Conservation (phyloP, 306 rosid species). For the Fragaria ananassa region DNA sequence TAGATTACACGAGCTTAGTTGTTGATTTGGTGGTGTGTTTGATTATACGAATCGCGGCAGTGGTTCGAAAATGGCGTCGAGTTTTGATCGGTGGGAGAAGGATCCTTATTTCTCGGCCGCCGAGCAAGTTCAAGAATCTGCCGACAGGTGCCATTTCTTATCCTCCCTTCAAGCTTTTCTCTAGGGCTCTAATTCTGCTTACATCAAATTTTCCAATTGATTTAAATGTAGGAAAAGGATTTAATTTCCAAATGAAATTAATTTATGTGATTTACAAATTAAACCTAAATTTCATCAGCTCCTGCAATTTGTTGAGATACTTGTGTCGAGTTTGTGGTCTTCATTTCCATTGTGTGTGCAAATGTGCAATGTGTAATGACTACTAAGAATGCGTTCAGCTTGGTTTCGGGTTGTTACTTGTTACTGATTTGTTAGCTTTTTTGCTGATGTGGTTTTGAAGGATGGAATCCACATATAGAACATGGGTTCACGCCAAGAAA, state of each 20-base stretch:
- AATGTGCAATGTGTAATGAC: too few relatives aligned
- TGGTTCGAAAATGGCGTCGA: slow-evolving; percentile 55
- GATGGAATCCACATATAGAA: slow-evolving; percentile 85
- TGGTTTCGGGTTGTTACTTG: slow-evolving; percentile 14
- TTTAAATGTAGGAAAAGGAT: background rate
- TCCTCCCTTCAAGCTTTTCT: background rate
- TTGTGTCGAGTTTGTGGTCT: background rate
- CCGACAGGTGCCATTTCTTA: slow-evolving; percentile 62
- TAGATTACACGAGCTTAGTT: background rate
- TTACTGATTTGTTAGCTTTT: slow-evolving; percentile 19
- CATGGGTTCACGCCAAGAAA: slow-evolving; percentile 64
- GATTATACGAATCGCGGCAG: background rate
- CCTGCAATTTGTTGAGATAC: background rate
- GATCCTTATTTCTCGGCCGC: slow-evolving; percentile 94
- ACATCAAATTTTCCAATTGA: background rate
- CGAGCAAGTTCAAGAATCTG: slow-evolving; percentile 95
- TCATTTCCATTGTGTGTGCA: too few relatives aligned
- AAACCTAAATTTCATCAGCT: background rate
- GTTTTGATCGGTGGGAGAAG: slow-evolving; percentile 95
- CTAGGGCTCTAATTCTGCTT: background rate
- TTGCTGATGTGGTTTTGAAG: slow-evolving; percentile 35
- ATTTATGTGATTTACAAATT: slow-evolving; percentile 6
- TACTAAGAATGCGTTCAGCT: background rate
- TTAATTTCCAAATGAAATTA: background rate
- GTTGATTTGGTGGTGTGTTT: background rate